phyloP scores from a whole-genome alignment of 1,284 basidiomycete species.

The Cutaneotrichosporon sp. region DNA sequence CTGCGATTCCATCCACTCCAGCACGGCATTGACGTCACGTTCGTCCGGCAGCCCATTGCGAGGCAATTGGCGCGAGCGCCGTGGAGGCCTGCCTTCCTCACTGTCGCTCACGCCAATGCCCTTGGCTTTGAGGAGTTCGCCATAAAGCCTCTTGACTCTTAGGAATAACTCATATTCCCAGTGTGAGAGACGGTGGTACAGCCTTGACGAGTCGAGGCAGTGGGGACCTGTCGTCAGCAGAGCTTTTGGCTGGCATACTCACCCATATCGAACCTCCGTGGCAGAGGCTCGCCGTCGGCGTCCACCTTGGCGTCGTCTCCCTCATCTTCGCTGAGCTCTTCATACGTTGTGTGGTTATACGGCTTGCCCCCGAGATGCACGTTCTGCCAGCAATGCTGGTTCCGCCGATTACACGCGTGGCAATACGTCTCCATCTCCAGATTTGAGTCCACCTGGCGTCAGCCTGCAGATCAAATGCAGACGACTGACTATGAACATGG shows the following conservation, averaged over 20 bases:
- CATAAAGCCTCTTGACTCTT: constrained; percentile 1
- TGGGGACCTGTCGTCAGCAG: constrained; percentile 1
- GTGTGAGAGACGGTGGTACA: constrained; percentile 6
- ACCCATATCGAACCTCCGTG: constrained; percentile 2
- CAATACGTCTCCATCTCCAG: constrained; percentile 2
- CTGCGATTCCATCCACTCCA: constrained; percentile 4
- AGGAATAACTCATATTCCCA: constrained; percentile 7
- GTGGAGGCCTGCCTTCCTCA: not conserved
- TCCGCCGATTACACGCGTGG: constrained; percentile 9
- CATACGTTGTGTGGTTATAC: constrained; percentile 2
- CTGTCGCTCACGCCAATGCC: not conserved
- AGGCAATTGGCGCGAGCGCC: not conserved
- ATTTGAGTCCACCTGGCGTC: not conserved
- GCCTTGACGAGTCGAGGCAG: not conserved
- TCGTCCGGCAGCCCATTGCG: not conserved
- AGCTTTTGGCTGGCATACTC: not conserved
- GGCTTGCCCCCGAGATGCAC: not conserved
- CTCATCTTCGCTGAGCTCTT: not conserved
- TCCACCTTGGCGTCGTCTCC: not conserved
- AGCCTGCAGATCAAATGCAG: not conserved
- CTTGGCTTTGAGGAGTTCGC: constrained; percentile 6
- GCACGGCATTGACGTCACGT: constrained; percentile 1
- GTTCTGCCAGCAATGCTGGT: constrained; percentile 1
- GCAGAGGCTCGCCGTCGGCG: not conserved
- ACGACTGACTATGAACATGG: constrained; percentile 55